phyloP scores from a whole-genome alignment of 75 land plant genomes.

The Cupressus sempervirens region DNA sequence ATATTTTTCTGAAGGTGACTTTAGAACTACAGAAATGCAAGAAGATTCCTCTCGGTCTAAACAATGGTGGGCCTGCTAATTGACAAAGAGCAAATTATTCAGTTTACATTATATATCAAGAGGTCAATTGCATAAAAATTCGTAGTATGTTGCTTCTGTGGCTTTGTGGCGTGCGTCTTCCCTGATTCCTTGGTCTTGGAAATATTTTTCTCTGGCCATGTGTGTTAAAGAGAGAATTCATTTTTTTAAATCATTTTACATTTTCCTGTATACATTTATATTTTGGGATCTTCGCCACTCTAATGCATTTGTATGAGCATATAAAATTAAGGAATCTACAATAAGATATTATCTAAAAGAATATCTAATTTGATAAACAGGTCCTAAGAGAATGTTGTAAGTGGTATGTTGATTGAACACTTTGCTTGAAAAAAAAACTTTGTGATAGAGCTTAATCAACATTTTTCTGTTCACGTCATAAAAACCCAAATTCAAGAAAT shows the following conservation, averaged over 20 bases:
- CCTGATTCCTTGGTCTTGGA: not conserved
- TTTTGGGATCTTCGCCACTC: not conserved
- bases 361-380: not conserved
- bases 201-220: not conserved
- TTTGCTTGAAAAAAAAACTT: not conserved
- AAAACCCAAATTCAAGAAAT: not conserved
- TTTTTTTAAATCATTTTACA: not conserved
- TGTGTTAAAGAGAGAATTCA: not conserved
- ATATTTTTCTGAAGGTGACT: not conserved
- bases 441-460: not conserved
- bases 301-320: not conserved
- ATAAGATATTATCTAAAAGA: not conserved
- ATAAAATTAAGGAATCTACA: not conserved
- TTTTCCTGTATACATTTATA: not conserved
- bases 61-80: not conserved
- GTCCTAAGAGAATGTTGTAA: not conserved
- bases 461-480: not conserved
- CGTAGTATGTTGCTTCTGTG: not conserved
- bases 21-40: constrained; percentile 3
- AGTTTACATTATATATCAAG: not conserved
- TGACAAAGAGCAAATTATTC: not conserved
- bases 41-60: not conserved
- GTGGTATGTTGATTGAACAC: not conserved
- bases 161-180: not conserved
- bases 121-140: not conserved